Evolutionary conservation across 768 basidiomycete species (phyloP).

Genomic region (Suillus variegatus): DNA sequence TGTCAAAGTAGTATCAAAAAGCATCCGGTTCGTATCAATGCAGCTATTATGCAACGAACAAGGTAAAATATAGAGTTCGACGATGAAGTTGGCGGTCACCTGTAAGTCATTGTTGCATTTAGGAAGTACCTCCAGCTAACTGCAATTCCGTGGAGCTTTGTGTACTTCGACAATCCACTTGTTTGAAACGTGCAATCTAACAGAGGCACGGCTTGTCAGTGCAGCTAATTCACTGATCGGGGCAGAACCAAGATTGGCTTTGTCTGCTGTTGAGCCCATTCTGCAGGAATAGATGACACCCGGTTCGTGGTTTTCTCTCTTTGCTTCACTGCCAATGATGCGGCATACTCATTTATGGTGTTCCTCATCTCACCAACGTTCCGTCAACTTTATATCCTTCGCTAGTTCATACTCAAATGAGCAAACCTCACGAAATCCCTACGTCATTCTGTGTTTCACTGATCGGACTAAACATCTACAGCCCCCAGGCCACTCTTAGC

Average conservation of each 20-base stretch:
- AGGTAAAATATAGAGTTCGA: background rate
- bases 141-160: background rate
- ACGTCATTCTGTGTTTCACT: background rate
- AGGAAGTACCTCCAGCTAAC: background rate
- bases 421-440: background rate
- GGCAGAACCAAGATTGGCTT: background rate
- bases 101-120: background rate
- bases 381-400: background rate
- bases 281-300: background rate
- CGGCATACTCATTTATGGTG: background rate
- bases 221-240: background rate
- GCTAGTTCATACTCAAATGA: background rate
- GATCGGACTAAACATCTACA: background rate
- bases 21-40: background rate
- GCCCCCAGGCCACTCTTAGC: background rate
- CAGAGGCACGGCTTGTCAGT: background rate
- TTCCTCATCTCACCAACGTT: background rate
- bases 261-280: background rate
- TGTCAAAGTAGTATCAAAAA: background rate
- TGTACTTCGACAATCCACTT: background rate
- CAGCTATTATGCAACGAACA: background rate
- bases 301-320: background rate
- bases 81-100: background rate
- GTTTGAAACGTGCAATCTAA: background rate
- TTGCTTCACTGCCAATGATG: background rate